Evolutionary conservation across 371 early-diverging fungal species (phyloP), one percentile per base, ranked within the genome.

Genomic region (Apophysomyces sp.): DNA sequence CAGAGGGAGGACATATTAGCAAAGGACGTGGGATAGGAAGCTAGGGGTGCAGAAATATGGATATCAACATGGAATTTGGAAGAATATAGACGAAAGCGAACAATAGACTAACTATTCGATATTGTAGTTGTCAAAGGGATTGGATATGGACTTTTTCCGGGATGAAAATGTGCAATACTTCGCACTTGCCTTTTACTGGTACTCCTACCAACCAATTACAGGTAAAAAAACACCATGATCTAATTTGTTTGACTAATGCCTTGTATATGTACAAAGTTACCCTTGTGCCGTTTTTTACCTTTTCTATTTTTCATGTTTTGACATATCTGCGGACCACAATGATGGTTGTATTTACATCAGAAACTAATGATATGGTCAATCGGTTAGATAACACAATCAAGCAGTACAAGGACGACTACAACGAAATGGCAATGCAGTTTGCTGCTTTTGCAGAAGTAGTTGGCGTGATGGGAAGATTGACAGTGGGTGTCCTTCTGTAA

Each of bases 141-240:
- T 61, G 24, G 53, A 60, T 32, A 59, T 63, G 59, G 66, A 81
- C 36, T 62, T 94, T 31, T 67, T 92, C 29, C 77, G 80, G 52
- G 92, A 94, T 69, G 95, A 94, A 76, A 94, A 94, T 68, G 85
- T 89, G n/a, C 93, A 92, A 73, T 96, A 96, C 66, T 72, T 92
- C 52, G 68, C 93, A 28, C 78, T 94, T 60, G 93, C 95, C 2
- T 68, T 91, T 57, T 85, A 89, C 63, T 96, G 94, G 94, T 82
- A 82, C 60, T 76, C 84, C 18, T 82, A 82, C 52, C 80, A 81
- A 40, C 92, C 96, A 13, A 81, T 94, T 9, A 66, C 85, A 60
- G 88, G 93, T 92, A 79, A 65, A 68, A 24, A 16, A 12, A 12
- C 57, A 49, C 21, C 2, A 53, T n/a, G n/a, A 31, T 40, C 28